Evolutionary conservation across 202 grass and related monocot species (phyloP), one percentile per base, ranked within the genome.

Genomic region (Carex arenaria): DNA sequence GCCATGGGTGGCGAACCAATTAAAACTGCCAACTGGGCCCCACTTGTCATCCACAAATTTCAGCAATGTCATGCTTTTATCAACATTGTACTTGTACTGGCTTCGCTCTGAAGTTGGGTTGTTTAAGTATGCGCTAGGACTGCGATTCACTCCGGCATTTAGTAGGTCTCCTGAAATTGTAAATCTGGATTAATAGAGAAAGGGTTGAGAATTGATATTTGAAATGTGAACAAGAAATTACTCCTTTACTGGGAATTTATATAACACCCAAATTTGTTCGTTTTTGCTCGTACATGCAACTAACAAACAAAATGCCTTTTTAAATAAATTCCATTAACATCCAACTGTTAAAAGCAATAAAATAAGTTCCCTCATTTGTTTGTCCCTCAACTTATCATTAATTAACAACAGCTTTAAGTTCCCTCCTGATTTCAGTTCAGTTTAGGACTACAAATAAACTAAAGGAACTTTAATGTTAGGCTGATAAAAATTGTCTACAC

Each of bases 1-100:
- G 84, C 93, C 96, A 71, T 98, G 96, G 42, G 96, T 98, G 70
- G 96, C 91, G 87, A 98, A 98, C 96, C 93, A 98, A 80, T 92
- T 98, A 82, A 98, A 98, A 85, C 89, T 98, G 47, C 96, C 96
- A 85, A 95, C 40, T 19, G 91, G 91, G 74, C 96, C 96, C 72
- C 86, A 59, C 79, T 92, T 79, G 68, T 95, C 81, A 84, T 92
- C 91, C 63, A 95, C 86, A 92, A 98, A 98, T 92, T 98, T 98
- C 32, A 98, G 70, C 2, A 98, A 72, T 5, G 96, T 98, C 96
- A 98, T 98, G 89, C 85, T 85, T 92, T 78, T 95, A 81, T 98
- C 96, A 85, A 98, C 93, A 80, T 95, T 86, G 64, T 93, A 92
- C 45, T 85, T 34, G 72, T 93, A 93, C 67, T 95, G 86, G 53